Percentiles rank a stretch among this genome's conserved stretches.
Conservation (phyloP, 176 grass and related monocot genomes). For the Musa beccarii region DNA sequence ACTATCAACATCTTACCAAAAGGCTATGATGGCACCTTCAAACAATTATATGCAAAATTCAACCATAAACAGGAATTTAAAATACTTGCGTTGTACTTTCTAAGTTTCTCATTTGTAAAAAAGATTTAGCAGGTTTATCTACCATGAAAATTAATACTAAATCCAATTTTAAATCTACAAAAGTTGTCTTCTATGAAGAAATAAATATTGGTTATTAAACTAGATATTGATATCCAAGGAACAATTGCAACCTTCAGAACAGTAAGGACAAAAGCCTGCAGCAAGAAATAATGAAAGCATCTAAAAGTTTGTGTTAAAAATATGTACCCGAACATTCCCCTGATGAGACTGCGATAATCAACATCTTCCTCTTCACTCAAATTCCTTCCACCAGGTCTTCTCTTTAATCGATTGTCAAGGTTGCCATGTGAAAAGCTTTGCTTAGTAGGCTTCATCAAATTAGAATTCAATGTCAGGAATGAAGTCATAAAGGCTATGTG, state of each 20-base stretch:
- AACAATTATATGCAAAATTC: too few species aligned
- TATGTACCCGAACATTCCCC: conserved; percentile 42
- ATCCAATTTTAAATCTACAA: background rate
- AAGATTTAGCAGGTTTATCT: too few species aligned
- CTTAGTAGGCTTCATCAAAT: conserved; percentile 29
- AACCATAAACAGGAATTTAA: too few species aligned
- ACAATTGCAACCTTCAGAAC: background rate
- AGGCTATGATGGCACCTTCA: too few species aligned
- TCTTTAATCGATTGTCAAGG: conserved; percentile 27
- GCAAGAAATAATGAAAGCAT: background rate
- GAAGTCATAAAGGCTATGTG: background rate
- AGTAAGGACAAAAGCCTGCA: conserved; percentile 2
- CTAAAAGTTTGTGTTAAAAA: conserved; percentile 11
- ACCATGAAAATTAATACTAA: too few species aligned
- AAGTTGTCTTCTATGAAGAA: background rate
- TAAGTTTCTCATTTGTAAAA: too few species aligned
- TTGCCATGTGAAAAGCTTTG: conserved; percentile 27
- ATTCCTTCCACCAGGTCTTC: conserved; percentile 25
- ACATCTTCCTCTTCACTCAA: conserved; percentile 42
- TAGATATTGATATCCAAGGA: background rate
- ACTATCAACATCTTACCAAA: too few species aligned
- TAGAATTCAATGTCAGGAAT: background rate
- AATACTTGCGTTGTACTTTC: too few species aligned
- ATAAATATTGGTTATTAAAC: background rate
- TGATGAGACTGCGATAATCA: conserved; percentile 23